Evolutionary conservation across 306 rosid species (phyloP).

Genomic region (Fagus sylvatica): DNA sequence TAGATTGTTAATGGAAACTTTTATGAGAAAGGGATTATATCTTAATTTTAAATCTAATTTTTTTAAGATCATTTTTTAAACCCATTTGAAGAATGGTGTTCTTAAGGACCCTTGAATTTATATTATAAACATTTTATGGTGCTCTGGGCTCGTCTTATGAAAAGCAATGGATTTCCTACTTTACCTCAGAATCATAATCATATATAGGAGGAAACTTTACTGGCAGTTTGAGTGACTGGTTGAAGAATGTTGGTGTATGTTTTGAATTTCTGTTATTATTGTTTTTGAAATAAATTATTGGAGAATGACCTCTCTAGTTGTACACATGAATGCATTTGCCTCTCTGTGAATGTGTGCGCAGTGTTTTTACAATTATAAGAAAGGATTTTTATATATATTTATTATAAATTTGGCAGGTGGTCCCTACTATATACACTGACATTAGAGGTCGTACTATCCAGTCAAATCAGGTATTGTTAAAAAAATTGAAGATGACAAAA

Average conservation of each 20-base stretch:
- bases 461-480: slow-evolving; percentile 80
- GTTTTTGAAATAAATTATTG: background rate
- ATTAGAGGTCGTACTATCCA: slow-evolving; percentile 59
- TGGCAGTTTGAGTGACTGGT: background rate
- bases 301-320: too few species aligned
- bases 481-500: slow-evolving; percentile 16
- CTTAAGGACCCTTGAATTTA: background rate
- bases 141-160: background rate
- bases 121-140: background rate
- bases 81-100: background rate
- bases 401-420: slow-evolving; percentile 58
- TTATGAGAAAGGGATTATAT: background rate
- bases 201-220: background rate
- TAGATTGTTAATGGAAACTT: background rate
- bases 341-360: background rate
- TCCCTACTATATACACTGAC: slow-evolving; percentile 73
- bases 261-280: background rate
- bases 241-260: background rate
- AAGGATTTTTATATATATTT: slow-evolving; percentile 7
- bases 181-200: background rate
- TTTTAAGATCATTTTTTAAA: background rate
- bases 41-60: background rate
- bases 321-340: background rate
- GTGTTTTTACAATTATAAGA: slow-evolving; percentile 4
- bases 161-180: background rate